phyloP scores from a whole-genome alignment of 441 rosid genomes.

The Populus hybrid region DNA sequence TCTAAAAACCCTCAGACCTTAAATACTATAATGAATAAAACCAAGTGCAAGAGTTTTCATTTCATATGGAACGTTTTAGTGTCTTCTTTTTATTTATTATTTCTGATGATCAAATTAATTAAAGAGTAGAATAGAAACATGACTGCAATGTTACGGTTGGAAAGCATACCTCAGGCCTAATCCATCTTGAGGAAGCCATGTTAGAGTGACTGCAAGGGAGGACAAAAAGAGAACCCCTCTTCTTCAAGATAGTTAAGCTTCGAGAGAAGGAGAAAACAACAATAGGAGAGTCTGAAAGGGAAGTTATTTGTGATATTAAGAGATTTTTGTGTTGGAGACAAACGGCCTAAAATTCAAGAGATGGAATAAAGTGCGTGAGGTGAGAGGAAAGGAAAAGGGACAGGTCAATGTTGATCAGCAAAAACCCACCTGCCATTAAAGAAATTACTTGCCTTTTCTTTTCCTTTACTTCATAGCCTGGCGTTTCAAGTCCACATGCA shows the following conservation, averaged over 20 bases:
- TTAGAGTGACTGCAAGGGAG: too few relatives aligned
- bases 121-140: not conserved
- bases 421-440: constrained; percentile 12
- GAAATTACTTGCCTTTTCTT: not conserved
- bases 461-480: not conserved
- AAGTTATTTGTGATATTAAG: not conserved
- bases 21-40: too few relatives aligned
- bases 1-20: not conserved
- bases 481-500: not conserved
- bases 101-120: too few relatives aligned
- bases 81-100: too few relatives aligned
- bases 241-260: not conserved
- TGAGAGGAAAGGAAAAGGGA: not conserved
- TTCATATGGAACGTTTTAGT: not conserved
- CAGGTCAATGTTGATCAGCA: constrained; percentile 15
- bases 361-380: not conserved
- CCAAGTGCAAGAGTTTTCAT: not conserved
- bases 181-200: constrained; percentile 29
- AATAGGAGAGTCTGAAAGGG: not conserved
- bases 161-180: constrained; percentile 38
- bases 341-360: not conserved
- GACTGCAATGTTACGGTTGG: not conserved
- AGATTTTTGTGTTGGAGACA: not conserved
- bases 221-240: not conserved
- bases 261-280: not conserved